Base-by-base conservation (phyloP, 106 monocot species). In the Dendrobium chrysotoxum region DNA sequence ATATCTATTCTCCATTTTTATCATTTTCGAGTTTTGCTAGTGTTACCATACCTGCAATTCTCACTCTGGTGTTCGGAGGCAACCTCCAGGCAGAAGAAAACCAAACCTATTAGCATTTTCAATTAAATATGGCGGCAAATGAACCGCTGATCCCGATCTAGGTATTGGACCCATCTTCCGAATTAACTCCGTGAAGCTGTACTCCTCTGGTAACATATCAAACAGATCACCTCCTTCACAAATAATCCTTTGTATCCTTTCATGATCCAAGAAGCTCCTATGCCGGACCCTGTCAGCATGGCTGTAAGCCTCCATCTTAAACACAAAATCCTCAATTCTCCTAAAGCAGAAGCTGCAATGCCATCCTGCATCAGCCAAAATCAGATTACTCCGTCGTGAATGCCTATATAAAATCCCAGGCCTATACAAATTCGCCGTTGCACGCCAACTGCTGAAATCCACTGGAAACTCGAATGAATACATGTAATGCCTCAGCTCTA, bases 281-380 rank as follows among this genome's bases (percentile, higher is more conserved):
- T 76, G 16, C 53, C 79, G 82, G 65, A 94, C 94, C 28, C 94
- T 84, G 79, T 97, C 97, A 0, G 92, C 97, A 79, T 97, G 97
- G 77, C 94, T 97, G 55, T 97, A 97, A 3, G 97, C 89, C 16
- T 25, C 89, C 97, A 94, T 97, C 89, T 97, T 97, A 79, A 94
- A 94, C 40, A 87, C 83, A 55, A 97, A 89, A 30, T 94, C 90
- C 4, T 90, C 86, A 1, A 94, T 84, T 4, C 6, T 74, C 10
- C 94, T 80, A 81, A 96, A 96, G 77, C 96, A 96, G 81, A 96
- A 96, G 81, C 93, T 96, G 61, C 96, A 96, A 46, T 96, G 96
- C 96, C 96, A 96, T 0, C 96, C 96, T 3, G 93, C 91, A 84
- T 96, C 93, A 0, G 96, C 85, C 26, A 96, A 73, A 13, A 96